Base-by-base conservation (phyloP, 345 rosid genomes). In the Salix arbutifolia region DNA sequence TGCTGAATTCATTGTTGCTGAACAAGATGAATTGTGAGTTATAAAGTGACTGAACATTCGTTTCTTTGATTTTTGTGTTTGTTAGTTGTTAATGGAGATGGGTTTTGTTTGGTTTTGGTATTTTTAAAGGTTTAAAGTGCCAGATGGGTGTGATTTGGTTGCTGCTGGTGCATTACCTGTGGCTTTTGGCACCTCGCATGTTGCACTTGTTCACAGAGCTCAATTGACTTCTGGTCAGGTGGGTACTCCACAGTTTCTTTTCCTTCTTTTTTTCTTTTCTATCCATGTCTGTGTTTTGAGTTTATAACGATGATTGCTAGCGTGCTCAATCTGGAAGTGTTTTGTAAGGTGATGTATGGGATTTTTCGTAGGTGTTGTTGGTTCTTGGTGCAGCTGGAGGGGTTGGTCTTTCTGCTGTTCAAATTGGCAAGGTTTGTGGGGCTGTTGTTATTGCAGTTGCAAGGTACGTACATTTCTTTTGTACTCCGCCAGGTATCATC, bases 321-420 rank as follows among this genome's bases (percentile, higher is more conserved):
- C 31, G n/a, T 66, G 7, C 16, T 1, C 33, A 19, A 30, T 12
- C 42, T 16, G 21, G 9, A 8, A 17, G 19, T 14, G 38, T 8
- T 12, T 40, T 14, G 0, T 64, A 21, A 26, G 25, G 46, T 11
- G 21, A 21, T 69, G 72, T 46, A 10, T 17, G 48, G 60, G 21
- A 70, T 44, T 58, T 65, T 44, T 46, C 70, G 70, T 74, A 95
- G 99, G 98, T 93, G 26, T 83, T 96, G 79, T 71, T 93, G 78
- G 97, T 96, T 85, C 89, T 96, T 62, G 97, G 99, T 37, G 99
- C 99, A 6, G 98, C 97, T 71, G 97, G 99, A 78, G 99, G 98
- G 14, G 99, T 96, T 74, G 99, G 99, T 14, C 84, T 91, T 76
- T 90, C 98, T 40, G 98, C 98, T 64, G 91, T 92, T 8, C 98